A percentile compares a stretch with the other conserved stretches of the same genome.
phyloP scores from a whole-genome alignment of 495 filamentous ascomycete genomes.

The Cercophora newfieldiana region DNA sequence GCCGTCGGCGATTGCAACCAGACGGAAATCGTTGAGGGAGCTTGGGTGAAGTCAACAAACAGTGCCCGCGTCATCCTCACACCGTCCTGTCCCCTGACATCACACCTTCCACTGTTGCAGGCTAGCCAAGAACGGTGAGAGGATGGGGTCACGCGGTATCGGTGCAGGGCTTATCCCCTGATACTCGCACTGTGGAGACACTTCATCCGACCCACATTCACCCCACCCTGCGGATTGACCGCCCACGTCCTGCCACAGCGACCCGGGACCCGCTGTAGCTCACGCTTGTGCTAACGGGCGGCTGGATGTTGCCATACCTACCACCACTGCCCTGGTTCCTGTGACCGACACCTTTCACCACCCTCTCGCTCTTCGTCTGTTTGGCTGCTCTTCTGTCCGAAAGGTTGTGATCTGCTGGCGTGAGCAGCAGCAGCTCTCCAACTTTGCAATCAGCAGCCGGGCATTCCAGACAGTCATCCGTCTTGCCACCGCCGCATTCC shows the following conservation, averaged over 20 bases:
- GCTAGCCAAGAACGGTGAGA: neutral
- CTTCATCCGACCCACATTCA: slow-evolving; percentile 15
- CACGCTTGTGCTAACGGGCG: slow-evolving; percentile 10
- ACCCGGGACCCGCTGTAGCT: neutral
- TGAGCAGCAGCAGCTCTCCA: slow-evolving; percentile 1
- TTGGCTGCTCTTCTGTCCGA: neutral
- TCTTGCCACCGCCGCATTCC: slow-evolving; percentile 6
- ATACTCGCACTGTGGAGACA: slow-evolving; percentile 19
- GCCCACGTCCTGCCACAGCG: slow-evolving; percentile 4
- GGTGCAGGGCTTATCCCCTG: neutral
- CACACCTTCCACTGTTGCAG: neutral
- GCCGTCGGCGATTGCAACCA: neutral
- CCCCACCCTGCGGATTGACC: slow-evolving; percentile 21
- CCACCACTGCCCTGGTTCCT: slow-evolving; percentile 16
- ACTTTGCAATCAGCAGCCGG: neutral
- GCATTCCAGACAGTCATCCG: slow-evolving; percentile 10
- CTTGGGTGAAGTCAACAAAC: neutral
- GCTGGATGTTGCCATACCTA: slow-evolving; percentile 20
- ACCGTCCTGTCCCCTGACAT: slow-evolving; percentile 6
- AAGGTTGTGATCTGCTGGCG: slow-evolving; percentile 13
- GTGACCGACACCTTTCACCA: slow-evolving; percentile 21
- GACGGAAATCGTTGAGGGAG: neutral
- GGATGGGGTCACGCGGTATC: slow-evolving; percentile 24
- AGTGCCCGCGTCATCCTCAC: neutral
- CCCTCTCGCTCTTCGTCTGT: slow-evolving; percentile 9